Evolutionary conservation across 83 land plant genomes (phyloP), one percentile per base, ranked within the genome.

Genomic region (Thuja plicata): DNA sequence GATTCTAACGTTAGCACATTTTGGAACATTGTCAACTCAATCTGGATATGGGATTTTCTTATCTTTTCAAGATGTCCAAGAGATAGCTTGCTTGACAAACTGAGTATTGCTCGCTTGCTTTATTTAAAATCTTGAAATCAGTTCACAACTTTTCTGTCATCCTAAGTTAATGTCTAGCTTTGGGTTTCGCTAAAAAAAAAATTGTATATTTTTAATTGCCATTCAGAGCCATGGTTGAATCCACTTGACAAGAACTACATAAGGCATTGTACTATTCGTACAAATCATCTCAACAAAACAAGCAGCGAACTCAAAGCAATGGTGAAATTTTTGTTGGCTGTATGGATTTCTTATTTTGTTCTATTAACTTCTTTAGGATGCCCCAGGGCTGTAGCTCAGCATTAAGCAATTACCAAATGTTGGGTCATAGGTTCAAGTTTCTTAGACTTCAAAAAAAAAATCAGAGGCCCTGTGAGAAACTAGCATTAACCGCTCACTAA

Each of bases 161-260:
- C 30, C 30, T 37, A 27, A 81, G 24, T 41, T n/a, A 10, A 73
- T 1, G 32, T 73, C 35, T 8, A 73, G 2, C 11, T 73, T 73
- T 73, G 37, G 15, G 35, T 81, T 81, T 81, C 2, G 9, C 11
- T 81, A 16, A 38, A 41, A n/a, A n/a, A n/a, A n/a, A n/a, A n/a
- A n/a, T 40, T 81, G 45, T 81, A 73, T 32, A 30, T 71, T 71
- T 81, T 81, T 45, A 11, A 45, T 81, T 41, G 41, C 50, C 15
- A 81, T 81, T 81, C 30, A 81, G 50, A 82, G 85, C 16, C n/a
- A 82, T 27, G 45, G 34, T 45, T 82, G 50, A 82, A 82, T 82
- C 46, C 85, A 82, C 54, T 5, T 43, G 32, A 45, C 84, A 45
- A 41, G 34, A 82, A 45, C 6, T 82, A 50, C 85, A 45, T 24